phyloP scores from a whole-genome alignment of 331 rosid genomes.

The Acacia concinna region DNA sequence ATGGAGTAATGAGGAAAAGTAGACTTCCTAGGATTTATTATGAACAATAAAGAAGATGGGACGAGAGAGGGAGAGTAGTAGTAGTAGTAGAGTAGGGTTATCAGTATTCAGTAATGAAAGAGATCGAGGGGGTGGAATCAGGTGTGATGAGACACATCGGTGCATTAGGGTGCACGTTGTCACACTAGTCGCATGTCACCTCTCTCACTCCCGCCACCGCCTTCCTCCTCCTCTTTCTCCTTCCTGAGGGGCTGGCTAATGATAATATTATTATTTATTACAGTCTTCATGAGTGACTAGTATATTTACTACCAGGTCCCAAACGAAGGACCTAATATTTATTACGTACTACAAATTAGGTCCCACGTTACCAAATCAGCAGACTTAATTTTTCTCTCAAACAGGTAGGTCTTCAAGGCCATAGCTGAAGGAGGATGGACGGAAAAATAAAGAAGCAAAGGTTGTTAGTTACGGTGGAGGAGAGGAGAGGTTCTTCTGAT shows the following conservation, averaged over 20 bases:
- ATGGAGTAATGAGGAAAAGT: background rate
- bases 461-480: background rate
- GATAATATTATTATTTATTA: too few species aligned
- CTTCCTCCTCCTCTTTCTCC: too few species aligned
- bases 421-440: background rate
- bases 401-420: too few species aligned
- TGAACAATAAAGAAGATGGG: background rate
- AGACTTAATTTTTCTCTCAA: too few species aligned
- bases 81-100: background rate
- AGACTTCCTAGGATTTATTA: background rate
- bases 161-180: background rate
- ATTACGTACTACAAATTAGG: too few species aligned
- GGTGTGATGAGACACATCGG: slow-evolving; percentile 1
- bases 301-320: too few species aligned
- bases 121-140: background rate
- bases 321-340: too few species aligned
- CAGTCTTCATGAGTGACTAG: too few species aligned
- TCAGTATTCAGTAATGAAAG: background rate
- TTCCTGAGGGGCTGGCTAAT: too few species aligned
- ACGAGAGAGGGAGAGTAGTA: background rate
- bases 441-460: background rate
- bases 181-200: background rate
- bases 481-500: too few species aligned
- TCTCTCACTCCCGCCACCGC: background rate
- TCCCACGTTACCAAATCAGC: too few species aligned